A percentile compares a stretch with the other conserved stretches of the same genome.
Conservation (phyloP, 768 basidiomycete genomes). For the Trametes cinnabarina region DNA sequence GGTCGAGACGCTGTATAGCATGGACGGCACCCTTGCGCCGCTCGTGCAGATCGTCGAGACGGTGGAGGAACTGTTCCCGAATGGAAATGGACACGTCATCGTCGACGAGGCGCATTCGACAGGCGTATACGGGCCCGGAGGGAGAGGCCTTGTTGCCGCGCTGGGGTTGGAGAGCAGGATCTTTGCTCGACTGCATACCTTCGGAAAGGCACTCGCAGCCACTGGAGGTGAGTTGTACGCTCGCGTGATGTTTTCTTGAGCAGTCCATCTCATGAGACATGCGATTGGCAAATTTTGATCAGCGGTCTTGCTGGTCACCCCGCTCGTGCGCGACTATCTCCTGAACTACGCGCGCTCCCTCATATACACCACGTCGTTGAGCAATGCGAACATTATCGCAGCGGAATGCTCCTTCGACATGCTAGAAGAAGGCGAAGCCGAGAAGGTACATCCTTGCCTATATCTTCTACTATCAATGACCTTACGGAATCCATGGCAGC, state of each 20-base stretch:
- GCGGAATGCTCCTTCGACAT: constrained; percentile 78
- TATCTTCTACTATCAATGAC: constrained; percentile 23
- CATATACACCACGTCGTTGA: constrained; percentile 88
- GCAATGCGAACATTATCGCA: constrained; percentile 72
- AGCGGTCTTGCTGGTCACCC: constrained; percentile 78
- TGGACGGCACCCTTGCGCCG: constrained; percentile 93
- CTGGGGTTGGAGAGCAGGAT: constrained; percentile 72
- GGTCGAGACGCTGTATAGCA: constrained; percentile 88
- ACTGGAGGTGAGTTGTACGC: constrained; percentile 67
- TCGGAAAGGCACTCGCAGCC: constrained; percentile 87
- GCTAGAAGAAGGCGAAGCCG: constrained; percentile 63
- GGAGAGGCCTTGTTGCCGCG: constrained; percentile 69
- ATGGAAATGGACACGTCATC: constrained; percentile 66
- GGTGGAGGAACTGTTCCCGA: constrained; percentile 60
- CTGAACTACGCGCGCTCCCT: constrained; percentile 90
- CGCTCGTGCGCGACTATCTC: constrained; percentile 76
- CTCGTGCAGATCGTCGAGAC: constrained; percentile 61
- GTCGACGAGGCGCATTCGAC: constrained; percentile 96
- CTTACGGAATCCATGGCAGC: constrained; percentile 16
- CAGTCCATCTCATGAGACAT: neutral
- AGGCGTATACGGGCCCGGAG: constrained; percentile 79
- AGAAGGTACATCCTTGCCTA: constrained; percentile 40
- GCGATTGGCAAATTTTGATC: neutral
- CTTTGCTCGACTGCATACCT: constrained; percentile 80
- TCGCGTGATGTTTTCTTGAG: neutral